These are phyloP conservation scores for Blepharisma japonicum DNA, from an alignment of 73 alveolate species.

Conservation along the genomic window DNA sequence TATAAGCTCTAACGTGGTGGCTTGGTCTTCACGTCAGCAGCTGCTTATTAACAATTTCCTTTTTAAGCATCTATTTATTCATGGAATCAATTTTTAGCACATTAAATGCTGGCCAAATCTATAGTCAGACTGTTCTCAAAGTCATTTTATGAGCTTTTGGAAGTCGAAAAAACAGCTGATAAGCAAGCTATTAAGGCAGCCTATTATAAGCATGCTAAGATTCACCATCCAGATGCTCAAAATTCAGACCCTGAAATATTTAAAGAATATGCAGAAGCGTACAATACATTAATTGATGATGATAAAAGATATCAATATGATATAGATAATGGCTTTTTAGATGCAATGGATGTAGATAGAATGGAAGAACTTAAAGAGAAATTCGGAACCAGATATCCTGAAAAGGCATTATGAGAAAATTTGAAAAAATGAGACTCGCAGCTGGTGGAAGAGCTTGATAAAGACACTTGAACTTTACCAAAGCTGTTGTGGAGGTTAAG, in stretches of 20 bases:
- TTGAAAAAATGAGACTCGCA: too few relatives aligned
- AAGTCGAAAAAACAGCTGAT: neutral
- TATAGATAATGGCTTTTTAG: neutral
- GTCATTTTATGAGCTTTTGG: neutral
- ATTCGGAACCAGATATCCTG: slow-evolving; percentile 16
- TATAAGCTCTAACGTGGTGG: too few relatives aligned
- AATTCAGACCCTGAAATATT: neutral
- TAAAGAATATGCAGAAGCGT: neutral
- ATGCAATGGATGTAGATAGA: slow-evolving; percentile 15
- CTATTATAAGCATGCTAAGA: neutral
- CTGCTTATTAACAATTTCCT: too few relatives aligned
- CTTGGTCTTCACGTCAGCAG: too few relatives aligned
- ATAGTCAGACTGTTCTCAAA: too few relatives aligned
- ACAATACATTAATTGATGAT: neutral
- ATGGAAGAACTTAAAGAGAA: neutral
- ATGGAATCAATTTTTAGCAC: too few relatives aligned
- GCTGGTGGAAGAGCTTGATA: too few relatives aligned
- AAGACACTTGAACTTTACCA: too few relatives aligned
- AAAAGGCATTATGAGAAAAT: too few relatives aligned
- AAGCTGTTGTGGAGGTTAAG: too few relatives aligned
- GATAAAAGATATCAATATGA: neutral
- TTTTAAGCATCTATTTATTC: too few relatives aligned
- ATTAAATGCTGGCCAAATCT: too few relatives aligned
- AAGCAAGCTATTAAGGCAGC: neutral
- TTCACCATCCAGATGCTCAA: slow-evolving; percentile 3